Conservation (phyloP, 1,284 basidiomycete genomes). For the Mycosarcoma maydis region DNA sequence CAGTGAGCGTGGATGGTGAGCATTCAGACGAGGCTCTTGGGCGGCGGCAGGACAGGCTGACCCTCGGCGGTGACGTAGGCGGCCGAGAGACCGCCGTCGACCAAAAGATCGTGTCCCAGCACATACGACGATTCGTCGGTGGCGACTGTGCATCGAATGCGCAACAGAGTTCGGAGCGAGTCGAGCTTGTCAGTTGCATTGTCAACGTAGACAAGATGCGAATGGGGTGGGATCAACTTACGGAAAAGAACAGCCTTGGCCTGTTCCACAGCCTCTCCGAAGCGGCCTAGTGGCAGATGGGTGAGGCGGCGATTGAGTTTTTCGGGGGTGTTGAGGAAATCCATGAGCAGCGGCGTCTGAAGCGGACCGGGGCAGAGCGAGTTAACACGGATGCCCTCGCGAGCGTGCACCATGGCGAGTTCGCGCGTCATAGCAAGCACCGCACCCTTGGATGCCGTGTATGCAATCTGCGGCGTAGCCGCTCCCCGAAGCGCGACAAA, state of each 20-base stretch:
- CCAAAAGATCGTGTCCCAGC: conserved; percentile 68
- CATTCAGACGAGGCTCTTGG: conserved; percentile 40
- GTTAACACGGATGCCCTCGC: conserved; percentile 94
- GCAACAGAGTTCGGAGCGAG: neutral
- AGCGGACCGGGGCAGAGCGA: conserved; percentile 83
- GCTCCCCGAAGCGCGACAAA: conserved; percentile 93
- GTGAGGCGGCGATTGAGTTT: conserved; percentile 89
- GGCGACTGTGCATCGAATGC: conserved; percentile 69
- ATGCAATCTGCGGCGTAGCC: conserved; percentile 93
- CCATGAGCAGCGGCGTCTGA: conserved; percentile 84
- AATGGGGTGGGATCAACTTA: conserved; percentile 2
- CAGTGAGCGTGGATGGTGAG: neutral
- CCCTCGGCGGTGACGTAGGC: conserved; percentile 54
- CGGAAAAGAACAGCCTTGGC: conserved; percentile 87
- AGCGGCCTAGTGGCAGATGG: conserved; percentile 94
- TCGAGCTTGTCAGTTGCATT: no score
- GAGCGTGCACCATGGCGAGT: conserved; percentile 94
- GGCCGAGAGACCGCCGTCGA: conserved; percentile 40
- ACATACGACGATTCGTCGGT: conserved; percentile 70
- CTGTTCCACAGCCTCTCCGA: conserved; percentile 93
- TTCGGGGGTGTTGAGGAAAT: conserved; percentile 96
- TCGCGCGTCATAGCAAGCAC: conserved; percentile 98
- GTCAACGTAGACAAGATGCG: no score
- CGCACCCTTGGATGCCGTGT: conserved; percentile 77
- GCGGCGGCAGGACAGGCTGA: conserved; percentile 37